Conservation (phyloP, 2,329 filamentous ascomycete species). For the Pleurostoma richardsiae region DNA sequence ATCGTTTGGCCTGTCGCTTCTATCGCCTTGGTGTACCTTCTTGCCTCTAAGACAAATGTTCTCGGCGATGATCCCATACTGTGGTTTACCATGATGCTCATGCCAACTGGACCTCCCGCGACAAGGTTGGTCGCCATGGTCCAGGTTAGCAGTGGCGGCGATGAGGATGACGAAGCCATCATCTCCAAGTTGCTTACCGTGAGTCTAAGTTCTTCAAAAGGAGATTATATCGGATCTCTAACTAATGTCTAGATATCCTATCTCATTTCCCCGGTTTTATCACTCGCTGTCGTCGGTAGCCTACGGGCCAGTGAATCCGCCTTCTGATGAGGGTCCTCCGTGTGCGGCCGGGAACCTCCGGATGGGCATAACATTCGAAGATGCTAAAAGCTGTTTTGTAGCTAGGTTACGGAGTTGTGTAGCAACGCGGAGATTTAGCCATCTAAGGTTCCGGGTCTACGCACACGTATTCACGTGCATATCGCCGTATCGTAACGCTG, state of each 20-base stretch:
- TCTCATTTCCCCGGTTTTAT: slow-evolving; percentile 5
- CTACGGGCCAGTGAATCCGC: slow-evolving; percentile 3
- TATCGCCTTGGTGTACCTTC: slow-evolving; percentile 47
- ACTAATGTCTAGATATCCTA: slow-evolving; percentile 3
- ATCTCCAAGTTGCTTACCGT: slow-evolving; percentile 38
- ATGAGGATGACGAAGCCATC: slow-evolving; percentile 29
- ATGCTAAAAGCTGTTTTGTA: no score
- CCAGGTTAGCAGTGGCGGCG: slow-evolving; percentile 32
- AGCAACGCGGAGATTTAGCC: no score
- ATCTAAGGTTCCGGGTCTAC: no score
- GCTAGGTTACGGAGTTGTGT: no score
- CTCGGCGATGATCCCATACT: slow-evolving; percentile 56
- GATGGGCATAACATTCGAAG: no score
- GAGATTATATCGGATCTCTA: neutral
- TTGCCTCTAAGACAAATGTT: slow-evolving; percentile 46
- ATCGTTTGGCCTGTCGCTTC: slow-evolving; percentile 54
- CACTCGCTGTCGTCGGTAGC: slow-evolving; percentile 5
- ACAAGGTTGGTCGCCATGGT: slow-evolving; percentile 42
- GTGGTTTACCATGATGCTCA: slow-evolving; percentile 54
- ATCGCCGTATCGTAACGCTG: no score
- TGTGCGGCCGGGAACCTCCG: no score
- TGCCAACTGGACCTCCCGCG: slow-evolving; percentile 40
- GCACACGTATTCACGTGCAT: no score
- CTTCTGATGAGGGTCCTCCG: neutral
- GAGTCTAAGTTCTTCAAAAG: slow-evolving; percentile 10